phyloP scores from a whole-genome alignment of 176 grass and related monocot genomes.

The Zizania latifolia region DNA sequence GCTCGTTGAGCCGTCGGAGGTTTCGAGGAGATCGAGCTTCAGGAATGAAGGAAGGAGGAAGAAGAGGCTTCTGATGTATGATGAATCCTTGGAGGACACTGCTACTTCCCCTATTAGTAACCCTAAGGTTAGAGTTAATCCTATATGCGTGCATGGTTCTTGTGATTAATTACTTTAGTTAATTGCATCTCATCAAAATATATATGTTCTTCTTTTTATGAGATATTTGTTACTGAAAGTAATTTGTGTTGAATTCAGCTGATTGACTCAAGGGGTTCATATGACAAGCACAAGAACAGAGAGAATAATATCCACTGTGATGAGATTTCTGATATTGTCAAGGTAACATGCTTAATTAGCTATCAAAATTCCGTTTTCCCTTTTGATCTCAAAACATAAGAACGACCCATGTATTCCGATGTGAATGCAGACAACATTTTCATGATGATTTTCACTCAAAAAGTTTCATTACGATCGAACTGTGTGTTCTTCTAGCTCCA shows the following conservation, averaged over 20 bases:
- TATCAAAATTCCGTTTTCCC: not conserved
- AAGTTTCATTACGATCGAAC: not conserved
- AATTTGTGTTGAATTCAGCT: constrained; percentile 15
- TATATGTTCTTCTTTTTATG: not conserved
- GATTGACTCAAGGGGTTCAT: constrained; percentile 12
- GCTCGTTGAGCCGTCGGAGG: not conserved
- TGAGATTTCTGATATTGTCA: not conserved
- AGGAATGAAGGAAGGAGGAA: not conserved
- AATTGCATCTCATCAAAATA: not conserved
- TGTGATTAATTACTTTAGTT: not conserved
- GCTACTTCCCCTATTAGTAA: constrained; percentile 40
- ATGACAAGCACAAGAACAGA: constrained; percentile 15
- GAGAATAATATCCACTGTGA: not conserved
- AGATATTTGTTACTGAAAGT: not conserved
- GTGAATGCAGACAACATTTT: not conserved
- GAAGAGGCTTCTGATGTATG: constrained; percentile 5
- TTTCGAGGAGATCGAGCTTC: constrained; percentile 8
- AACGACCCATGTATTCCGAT: no score
- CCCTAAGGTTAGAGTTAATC: constrained; percentile 28
- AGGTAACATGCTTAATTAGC: not conserved
- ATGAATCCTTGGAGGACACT: constrained; percentile 47
- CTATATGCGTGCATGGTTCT: not conserved
- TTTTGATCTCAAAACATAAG: not conserved
- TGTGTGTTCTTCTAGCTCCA: not conserved
- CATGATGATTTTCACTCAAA: not conserved